These are phyloP conservation scores for Pythium utonaiense DNA, from an alignment of 352 stramenopile species.

Conservation along the genomic window DNA sequence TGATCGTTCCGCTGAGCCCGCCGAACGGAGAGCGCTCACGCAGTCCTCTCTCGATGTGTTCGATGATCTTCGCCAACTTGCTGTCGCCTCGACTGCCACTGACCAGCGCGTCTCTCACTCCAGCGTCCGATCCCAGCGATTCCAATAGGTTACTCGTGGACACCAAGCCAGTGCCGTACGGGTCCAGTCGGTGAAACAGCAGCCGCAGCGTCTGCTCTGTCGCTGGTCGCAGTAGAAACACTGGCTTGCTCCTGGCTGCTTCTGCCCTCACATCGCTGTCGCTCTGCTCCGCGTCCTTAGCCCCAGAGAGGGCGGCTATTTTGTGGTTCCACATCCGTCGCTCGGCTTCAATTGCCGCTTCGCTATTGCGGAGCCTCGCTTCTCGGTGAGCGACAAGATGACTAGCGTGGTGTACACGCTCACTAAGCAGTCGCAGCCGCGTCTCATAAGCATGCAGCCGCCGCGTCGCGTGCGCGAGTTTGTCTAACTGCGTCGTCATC, in stretches of 20 bases:
- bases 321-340: constrained; percentile 25
- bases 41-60: constrained; percentile 38
- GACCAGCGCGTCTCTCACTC: constrained; percentile 36
- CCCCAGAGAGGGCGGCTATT: background rate
- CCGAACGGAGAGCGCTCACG: constrained; percentile 23
- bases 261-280: constrained; percentile 32
- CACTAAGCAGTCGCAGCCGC: constrained; percentile 32
- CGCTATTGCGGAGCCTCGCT: constrained; percentile 54
- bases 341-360: constrained; percentile 50
- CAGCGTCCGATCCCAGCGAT: constrained; percentile 31
- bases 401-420: constrained; percentile 41
- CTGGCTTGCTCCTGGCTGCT: constrained; percentile 7
- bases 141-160: constrained; percentile 28
- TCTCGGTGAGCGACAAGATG: constrained; percentile 48
- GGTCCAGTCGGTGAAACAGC: constrained; percentile 66
- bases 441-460: constrained; percentile 41
- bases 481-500: constrained; percentile 49
- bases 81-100: constrained; percentile 14
- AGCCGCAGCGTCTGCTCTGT: constrained; percentile 51
- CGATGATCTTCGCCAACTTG: constrained; percentile 31
- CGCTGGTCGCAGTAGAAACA: constrained; percentile 31
- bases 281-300: constrained; percentile 4
- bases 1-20: constrained; percentile 34
- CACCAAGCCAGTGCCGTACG: constrained; percentile 59
- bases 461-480: constrained; percentile 24